Evolutionary conservation across 73 alveolate species (phyloP), one percentile per base, ranked within the genome.

Genomic region (Tetrahymena borealis): DNA sequence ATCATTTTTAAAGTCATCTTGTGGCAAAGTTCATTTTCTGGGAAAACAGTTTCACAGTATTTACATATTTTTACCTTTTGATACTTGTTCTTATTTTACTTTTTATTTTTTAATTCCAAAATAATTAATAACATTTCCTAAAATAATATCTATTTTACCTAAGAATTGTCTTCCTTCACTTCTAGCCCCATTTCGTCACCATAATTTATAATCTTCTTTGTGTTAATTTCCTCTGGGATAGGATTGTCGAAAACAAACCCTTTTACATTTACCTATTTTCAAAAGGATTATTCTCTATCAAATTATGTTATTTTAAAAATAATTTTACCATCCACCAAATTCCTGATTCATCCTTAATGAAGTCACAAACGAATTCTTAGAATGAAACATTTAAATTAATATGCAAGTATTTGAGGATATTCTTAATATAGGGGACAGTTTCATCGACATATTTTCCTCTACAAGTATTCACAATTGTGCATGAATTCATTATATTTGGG

Each of bases 391-490:
- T 98, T 33, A 97, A 94, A 96, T 98, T 97, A 24, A 95, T 91
- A 91, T 98, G 98, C 31, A 98, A 93, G 91, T 96, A 98, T 93
- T 92, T 98, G 16, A 97, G 97, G 16, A 98, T 94, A 93, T 98
- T 98, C 92, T 96, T 96, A 94, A 98, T 97, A 92, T 98, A 96
- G 40, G 94, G 93, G 38, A 95, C 93, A 15, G 98, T 96, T 90
- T 98, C 99, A 92, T 97, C 99, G 93, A 96, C 96, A 78, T 96
- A 96, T 94, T 96, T 96, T 38, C 99, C 99, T 94, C 99, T 96
- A 40, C 98, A 96, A 39, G 99, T 96, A 90, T 94, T 96, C 90
- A 98, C 98, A 33, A 98, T 96, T n/a, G 98, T 96, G 92, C 98
- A 98, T 28, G 98, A 93, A 37, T 91, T 78, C 91, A 96, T 94